Evolutionary conservation across 345 rosid species (phyloP), one percentile per base, ranked within the genome.

Genomic region (Heritiera fomes): DNA sequence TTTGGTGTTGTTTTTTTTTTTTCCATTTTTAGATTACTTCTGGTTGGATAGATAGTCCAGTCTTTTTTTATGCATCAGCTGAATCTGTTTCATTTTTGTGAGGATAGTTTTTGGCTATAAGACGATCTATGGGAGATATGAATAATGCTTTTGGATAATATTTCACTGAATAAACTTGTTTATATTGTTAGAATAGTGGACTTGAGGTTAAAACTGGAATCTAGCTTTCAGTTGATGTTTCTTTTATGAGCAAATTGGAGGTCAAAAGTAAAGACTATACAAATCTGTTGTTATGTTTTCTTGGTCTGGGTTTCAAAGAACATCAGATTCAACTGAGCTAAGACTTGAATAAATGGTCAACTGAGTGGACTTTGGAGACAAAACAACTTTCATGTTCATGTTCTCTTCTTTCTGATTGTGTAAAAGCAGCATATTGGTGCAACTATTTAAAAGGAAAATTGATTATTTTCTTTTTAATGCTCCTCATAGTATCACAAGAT

Each of bases 251-350:
- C 13, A 43, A 60, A 32, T 60, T 61, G 15, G n/a, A 60, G 68
- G 78, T 46, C 43, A 60, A 61, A 47, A 56, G 23, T n/a, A 13
- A 32, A 15, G 69, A 53, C 1, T 32, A 5, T 15, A 15, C n/a
- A 10, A 43, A 5, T 46, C 13, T 66, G 71, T 7, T 6, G 17
- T 52, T 7, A 5, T 71, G 13, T 28, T 71, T 50, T 71, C 41
- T 30, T 32, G 60, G 15, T 50, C 43, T 73, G 76, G 50, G 49
- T 34, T 73, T 55, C 30, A 13, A 41, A 73, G 32, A 73, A 73
- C 20, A 38, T n/a, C 7, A 73, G 17, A 18, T 40, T 73, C 9
- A 34, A 14, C 7, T 63, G 68, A 11, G 18, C 43, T 32, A 63
- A 12, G 9, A 4, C 32, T 63, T 18, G 17, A 53, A 32, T 8